Conservation (phyloP, 2,329 filamentous ascomycete species). For the Fusarium abutilonis region DNA sequence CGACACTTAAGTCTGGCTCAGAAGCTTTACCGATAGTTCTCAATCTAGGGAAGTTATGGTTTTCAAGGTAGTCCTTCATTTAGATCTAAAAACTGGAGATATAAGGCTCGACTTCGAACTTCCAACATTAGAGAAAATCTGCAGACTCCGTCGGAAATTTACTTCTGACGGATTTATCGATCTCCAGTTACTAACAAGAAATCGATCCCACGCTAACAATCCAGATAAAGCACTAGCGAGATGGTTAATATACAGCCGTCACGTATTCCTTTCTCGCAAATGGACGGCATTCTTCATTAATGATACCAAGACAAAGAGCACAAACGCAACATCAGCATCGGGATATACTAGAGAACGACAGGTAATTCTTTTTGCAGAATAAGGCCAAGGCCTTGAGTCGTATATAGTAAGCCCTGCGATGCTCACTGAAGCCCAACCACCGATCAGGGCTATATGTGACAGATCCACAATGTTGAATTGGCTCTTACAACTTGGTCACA, state of each 20-base stretch:
- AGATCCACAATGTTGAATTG: neutral
- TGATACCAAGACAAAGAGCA: neutral
- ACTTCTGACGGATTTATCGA: neutral
- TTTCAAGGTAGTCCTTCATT: neutral
- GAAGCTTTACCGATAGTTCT: neutral
- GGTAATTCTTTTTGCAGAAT: neutral
- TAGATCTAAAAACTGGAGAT: neutral
- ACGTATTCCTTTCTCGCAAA: neutral
- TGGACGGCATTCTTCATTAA: constrained; percentile 1
- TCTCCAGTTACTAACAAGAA: neutral
- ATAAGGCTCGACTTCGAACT: neutral
- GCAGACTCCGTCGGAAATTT: constrained; percentile 2
- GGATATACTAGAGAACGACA: neutral
- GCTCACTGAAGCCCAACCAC: neutral
- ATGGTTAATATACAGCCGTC: neutral
- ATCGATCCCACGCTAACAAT: neutral
- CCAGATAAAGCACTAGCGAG: neutral
- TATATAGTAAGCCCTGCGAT: neutral
- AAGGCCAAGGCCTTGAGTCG: neutral
- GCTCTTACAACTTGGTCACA: neutral
- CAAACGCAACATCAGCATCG: too few species aligned
- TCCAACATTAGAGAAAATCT: neutral
- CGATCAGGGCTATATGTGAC: neutral
- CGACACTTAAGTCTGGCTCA: neutral
- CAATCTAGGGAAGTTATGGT: neutral